These are phyloP conservation scores for Mycena metata DNA, from an alignment of 768 basidiomycete genomes.

Conservation along the genomic window DNA sequence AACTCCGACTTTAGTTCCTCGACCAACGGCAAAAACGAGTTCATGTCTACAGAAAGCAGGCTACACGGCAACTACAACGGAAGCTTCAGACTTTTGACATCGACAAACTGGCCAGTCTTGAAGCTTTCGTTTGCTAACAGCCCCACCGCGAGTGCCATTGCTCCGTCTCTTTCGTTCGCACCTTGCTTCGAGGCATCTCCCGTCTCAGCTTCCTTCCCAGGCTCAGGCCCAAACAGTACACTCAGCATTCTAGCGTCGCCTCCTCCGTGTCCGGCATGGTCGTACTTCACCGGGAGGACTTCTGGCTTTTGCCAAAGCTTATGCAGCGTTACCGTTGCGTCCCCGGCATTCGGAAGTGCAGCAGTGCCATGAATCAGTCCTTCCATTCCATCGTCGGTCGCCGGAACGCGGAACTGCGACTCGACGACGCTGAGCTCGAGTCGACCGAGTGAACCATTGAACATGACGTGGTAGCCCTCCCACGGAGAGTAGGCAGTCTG, in stretches of 20 bases:
- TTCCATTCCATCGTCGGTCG: slow-evolving; percentile 45
- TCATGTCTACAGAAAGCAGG: too few species aligned
- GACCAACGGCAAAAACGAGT: too few species aligned
- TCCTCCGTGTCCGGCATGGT: slow-evolving; percentile 62
- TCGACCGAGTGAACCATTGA: slow-evolving; percentile 65
- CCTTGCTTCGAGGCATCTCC: slow-evolving; percentile 61
- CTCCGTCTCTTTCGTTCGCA: slow-evolving; percentile 63
- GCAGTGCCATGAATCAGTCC: slow-evolving; percentile 54
- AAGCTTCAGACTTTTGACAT: slow-evolving; percentile 49
- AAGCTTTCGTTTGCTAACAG: slow-evolving; percentile 65
- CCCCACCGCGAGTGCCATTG: slow-evolving; percentile 61
- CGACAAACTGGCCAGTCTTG: slow-evolving; percentile 57
- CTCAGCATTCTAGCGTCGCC: slow-evolving; percentile 63
- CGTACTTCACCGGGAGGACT: slow-evolving; percentile 55
- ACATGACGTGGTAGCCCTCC: slow-evolving; percentile 66
- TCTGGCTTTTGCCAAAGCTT: slow-evolving; percentile 59
- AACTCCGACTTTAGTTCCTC: too few species aligned
- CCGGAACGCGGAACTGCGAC: slow-evolving; percentile 51
- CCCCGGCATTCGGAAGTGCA: slow-evolving; percentile 58
- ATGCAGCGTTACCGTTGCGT: slow-evolving; percentile 58
- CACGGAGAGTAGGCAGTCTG: slow-evolving; percentile 59
- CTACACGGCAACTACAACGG: slow-evolving; percentile 47
- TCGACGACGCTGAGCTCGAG: slow-evolving; percentile 67
- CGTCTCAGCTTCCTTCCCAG: slow-evolving; percentile 55
- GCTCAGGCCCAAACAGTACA: slow-evolving; percentile 60